phyloP scores from a whole-genome alignment of 768 basidiomycete species.

The Chalciporus chontae region DNA sequence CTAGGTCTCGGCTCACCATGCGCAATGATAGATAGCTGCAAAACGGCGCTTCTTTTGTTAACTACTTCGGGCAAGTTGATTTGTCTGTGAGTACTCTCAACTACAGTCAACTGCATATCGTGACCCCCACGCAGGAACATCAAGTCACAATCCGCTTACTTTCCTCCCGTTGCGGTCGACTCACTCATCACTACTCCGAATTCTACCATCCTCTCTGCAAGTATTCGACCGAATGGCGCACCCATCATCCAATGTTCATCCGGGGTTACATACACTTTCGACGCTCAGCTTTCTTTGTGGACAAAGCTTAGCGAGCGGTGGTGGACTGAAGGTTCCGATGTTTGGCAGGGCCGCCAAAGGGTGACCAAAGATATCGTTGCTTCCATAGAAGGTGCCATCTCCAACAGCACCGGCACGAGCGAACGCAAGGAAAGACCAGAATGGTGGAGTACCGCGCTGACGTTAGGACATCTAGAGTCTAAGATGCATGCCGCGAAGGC shows the following conservation, averaged over 20 bases:
- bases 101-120: background rate
- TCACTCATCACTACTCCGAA: slow-evolving; percentile 59
- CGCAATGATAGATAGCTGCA: slow-evolving; percentile 64
- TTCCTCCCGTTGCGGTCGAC: slow-evolving; percentile 61
- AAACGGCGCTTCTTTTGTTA: slow-evolving; percentile 63
- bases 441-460: slow-evolving; percentile 83
- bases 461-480: slow-evolving; percentile 86
- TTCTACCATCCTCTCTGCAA: slow-evolving; percentile 56
- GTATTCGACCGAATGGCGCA: slow-evolving; percentile 74
- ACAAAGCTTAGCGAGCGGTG: slow-evolving; percentile 74
- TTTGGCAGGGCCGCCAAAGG: slow-evolving; percentile 74
- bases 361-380: slow-evolving; percentile 53
- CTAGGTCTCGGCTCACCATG: slow-evolving; percentile 69
- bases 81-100: slow-evolving; percentile 55
- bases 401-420: slow-evolving; percentile 34
- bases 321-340: slow-evolving; percentile 82
- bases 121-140: slow-evolving; percentile 60
- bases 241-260: slow-evolving; percentile 76
- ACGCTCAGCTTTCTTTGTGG: slow-evolving; percentile 63
- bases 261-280: slow-evolving; percentile 80
- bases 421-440: slow-evolving; percentile 51
- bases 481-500: slow-evolving; percentile 68
- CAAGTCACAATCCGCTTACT: slow-evolving; percentile 59
- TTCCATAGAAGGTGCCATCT: slow-evolving; percentile 51
- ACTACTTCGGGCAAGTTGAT: slow-evolving; percentile 70